phyloP scores from a whole-genome alignment of 2,329 filamentous ascomycete species.

The Phaeosphaeria sp. region DNA sequence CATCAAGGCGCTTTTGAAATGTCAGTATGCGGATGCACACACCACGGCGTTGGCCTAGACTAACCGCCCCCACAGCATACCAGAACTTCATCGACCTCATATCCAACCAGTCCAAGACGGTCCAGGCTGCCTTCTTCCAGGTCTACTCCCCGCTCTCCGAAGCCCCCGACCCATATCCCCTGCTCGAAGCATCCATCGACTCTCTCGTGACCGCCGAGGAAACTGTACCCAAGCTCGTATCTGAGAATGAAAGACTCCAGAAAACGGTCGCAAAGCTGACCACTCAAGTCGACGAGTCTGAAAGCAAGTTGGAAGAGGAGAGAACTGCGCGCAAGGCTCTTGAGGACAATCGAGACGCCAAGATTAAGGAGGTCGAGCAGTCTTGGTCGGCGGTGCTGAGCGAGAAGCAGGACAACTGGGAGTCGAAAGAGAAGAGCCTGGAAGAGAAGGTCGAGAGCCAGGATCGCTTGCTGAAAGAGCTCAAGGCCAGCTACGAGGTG shows the following conservation, averaged over 20 bases:
- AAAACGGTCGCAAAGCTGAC: slow-evolving; percentile 77
- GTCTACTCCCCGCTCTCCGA: slow-evolving; percentile 93
- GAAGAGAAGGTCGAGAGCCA: slow-evolving; percentile 96
- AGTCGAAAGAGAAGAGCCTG: slow-evolving; percentile 85
- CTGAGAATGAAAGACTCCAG: slow-evolving; percentile 88
- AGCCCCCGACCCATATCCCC: slow-evolving; percentile 92
- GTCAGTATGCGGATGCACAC: slow-evolving; percentile 51
- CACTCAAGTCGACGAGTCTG: slow-evolving; percentile 80
- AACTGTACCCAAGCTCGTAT: slow-evolving; percentile 84
- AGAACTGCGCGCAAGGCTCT: slow-evolving; percentile 73
- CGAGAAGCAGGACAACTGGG: slow-evolving; percentile 97
- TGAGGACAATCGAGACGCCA: slow-evolving; percentile 77
- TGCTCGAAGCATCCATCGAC: slow-evolving; percentile 95
- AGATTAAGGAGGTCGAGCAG: slow-evolving; percentile 86
- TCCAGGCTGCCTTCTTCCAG: slow-evolving; percentile 91
- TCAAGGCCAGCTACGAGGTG: slow-evolving; percentile 97
- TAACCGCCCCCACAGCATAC: slow-evolving; percentile 69
- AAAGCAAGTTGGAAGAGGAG: slow-evolving; percentile 81
- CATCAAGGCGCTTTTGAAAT: slow-evolving; percentile 87
- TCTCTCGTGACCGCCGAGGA: slow-evolving; percentile 92
- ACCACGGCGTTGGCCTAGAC: slow-evolving; percentile 19
- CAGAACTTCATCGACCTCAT: slow-evolving; percentile 97
- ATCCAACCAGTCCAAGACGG: slow-evolving; percentile 93
- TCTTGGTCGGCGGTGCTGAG: slow-evolving; percentile 89
- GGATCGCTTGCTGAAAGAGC: slow-evolving; percentile 87